phyloP scores from a whole-genome alignment of 176 grass and related monocot genomes.

The Zoysia pacifica region DNA sequence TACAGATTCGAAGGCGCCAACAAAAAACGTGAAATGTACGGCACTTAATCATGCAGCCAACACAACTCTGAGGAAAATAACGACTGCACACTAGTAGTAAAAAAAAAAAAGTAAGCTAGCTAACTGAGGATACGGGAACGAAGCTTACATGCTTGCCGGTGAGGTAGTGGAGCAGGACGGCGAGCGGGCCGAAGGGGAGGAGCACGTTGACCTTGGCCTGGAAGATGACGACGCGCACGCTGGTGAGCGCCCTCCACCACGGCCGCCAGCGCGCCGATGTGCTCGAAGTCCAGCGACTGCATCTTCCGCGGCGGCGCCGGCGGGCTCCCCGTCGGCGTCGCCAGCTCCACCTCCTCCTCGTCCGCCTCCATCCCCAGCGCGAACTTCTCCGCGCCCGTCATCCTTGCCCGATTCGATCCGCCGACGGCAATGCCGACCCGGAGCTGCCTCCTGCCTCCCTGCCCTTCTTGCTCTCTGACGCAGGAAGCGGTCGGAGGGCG shows the following conservation, averaged over 20 bases:
- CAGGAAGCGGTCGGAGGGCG: too few relatives aligned
- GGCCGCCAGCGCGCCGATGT: conserved; percentile 81
- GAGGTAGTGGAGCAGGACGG: conserved; percentile 83
- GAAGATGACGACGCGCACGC: conserved; percentile 81
- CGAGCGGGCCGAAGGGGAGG: conserved; percentile 90
- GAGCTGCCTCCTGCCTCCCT: too few relatives aligned
- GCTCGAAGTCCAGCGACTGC: conserved; percentile 80
- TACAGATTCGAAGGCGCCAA: neutral
- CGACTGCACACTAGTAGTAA: too few relatives aligned
- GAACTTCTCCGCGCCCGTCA: conserved; percentile 70
- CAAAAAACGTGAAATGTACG: neutral
- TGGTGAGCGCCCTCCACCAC: conserved; percentile 67
- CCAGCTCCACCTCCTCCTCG: conserved; percentile 36
- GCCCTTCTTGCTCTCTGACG: too few relatives aligned
- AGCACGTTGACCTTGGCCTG: conserved; percentile 89
- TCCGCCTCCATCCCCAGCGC: conserved; percentile 57
- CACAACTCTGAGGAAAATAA: too few relatives aligned
- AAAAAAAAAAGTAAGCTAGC: too few relatives aligned
- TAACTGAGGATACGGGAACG: neutral
- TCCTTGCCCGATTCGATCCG: too few relatives aligned
- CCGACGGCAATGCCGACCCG: too few relatives aligned
- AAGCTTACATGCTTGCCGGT: conserved; percentile 74
- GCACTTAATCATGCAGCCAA: too few relatives aligned
- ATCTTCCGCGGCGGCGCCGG: conserved; percentile 57
- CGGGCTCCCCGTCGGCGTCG: conserved; percentile 26